These are phyloP conservation scores for Geotrichum reessii DNA, from an alignment of 1,139 yeast species.

Conservation along the genomic window DNA sequence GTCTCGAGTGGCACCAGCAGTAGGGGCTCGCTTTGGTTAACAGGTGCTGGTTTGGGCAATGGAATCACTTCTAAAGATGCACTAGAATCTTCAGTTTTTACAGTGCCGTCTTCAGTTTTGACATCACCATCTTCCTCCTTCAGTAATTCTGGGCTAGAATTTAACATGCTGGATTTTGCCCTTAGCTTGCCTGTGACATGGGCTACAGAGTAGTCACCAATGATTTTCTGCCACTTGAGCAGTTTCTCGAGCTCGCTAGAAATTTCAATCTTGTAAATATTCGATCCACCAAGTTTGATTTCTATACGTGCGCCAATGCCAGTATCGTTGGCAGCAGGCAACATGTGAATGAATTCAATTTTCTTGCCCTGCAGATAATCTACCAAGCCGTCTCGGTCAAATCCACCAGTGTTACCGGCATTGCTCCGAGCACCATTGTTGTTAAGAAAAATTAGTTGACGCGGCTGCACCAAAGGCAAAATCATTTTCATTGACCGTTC, in stretches of 20 bases:
- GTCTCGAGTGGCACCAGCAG: conserved; percentile 29
- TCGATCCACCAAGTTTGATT: conserved; percentile 5
- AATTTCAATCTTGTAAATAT: conserved; percentile 43
- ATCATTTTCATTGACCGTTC: conserved; percentile 75
- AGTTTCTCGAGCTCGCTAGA: conserved; percentile 60
- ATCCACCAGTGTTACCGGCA: neutral
- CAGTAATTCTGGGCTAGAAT: conserved; percentile 3
- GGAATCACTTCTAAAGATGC: neutral
- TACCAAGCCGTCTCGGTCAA: neutral
- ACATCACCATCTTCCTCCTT: conserved; percentile 1
- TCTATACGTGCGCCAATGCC: neutral
- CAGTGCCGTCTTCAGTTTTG: neutral
- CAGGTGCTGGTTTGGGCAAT: neutral
- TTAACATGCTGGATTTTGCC: neutral
- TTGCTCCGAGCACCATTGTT: neutral
- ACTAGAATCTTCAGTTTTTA: neutral
- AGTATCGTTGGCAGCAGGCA: conserved; percentile 21
- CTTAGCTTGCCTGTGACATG: conserved; percentile 69
- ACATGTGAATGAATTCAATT: conserved; percentile 26
- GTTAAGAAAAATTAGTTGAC: conserved; percentile 51
- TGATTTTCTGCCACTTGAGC: conserved; percentile 78
- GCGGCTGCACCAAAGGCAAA: conserved; percentile 73
- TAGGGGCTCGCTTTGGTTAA: neutral
- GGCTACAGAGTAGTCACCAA: conserved; percentile 76
- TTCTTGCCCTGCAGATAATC: conserved; percentile 8